Percentiles rank a stretch among this genome's conserved stretches.
Conservation (phyloP, 2,329 filamentous ascomycete genomes). For the Claviceps maximensis region DNA sequence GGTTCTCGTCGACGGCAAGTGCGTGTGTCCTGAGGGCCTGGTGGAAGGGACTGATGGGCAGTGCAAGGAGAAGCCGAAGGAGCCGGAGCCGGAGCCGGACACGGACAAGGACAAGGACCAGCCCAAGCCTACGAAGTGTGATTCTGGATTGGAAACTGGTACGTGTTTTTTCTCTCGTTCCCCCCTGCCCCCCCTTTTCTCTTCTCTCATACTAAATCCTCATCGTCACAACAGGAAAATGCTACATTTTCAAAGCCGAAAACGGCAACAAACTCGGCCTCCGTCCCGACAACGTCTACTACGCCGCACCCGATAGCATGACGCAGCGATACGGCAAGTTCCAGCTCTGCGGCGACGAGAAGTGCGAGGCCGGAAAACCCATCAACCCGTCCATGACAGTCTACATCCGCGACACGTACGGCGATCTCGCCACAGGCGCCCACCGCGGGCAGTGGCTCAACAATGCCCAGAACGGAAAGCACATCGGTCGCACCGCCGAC, state of each 20-base stretch:
- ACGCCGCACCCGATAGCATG: constrained; percentile 8
- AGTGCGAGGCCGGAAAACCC: constrained; percentile 4
- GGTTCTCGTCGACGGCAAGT: constrained; percentile 7
- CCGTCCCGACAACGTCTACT: constrained; percentile 6
- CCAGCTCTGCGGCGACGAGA: constrained; percentile 9
- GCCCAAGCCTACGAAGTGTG: background rate
- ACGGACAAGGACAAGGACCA: no score
- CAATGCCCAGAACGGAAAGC: constrained; percentile 7
- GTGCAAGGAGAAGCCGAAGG: background rate
- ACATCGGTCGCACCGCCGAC: constrained; percentile 6
- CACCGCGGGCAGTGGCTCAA: constrained; percentile 9
- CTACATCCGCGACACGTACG: constrained; percentile 9
- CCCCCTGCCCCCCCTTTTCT: no score
- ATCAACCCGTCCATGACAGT: constrained; percentile 6
- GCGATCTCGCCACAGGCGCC: constrained; percentile 6
- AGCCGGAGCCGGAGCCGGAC: no score
- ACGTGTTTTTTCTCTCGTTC: background rate
- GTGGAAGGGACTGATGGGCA: background rate
- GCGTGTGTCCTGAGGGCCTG: constrained; percentile 6
- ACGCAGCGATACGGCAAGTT: constrained; percentile 10
- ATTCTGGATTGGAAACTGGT: constrained; percentile 1
- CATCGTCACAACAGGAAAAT: constrained; percentile 7
- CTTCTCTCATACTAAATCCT: no score
- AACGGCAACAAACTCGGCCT: constrained; percentile 8
- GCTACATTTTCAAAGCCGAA: constrained; percentile 9